Evolutionary conservation across 805 yeast genomes (phyloP).

Genomic region (Sungouiozyma ichnusensis): DNA sequence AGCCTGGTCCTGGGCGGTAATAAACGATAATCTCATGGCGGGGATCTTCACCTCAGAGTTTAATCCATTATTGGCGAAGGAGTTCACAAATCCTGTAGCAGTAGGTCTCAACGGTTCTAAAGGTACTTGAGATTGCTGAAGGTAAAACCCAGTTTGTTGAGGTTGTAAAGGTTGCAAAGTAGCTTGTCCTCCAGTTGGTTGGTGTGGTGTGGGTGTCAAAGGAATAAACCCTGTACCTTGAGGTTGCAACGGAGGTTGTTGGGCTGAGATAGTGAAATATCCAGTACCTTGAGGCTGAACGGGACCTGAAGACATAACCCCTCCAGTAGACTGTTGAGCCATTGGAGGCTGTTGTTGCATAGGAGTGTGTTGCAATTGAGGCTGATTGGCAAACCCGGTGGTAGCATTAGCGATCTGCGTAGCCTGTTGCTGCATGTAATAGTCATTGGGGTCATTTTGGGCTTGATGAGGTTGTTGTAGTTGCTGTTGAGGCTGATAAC

Average conservation of each 20-base stretch:
- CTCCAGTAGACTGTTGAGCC: constrained; percentile 10
- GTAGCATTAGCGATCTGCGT: constrained; percentile 12
- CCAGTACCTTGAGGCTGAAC: constrained; percentile 34
- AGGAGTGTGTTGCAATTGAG: constrained; percentile 7
- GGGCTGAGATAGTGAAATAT: constrained; percentile 24
- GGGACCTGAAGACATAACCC: constrained; percentile 1
- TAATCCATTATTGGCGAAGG: constrained; percentile 36
- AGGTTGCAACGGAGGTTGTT: constrained; percentile 7
- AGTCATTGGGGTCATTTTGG: constrained; percentile 3
- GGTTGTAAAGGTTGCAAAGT: constrained; percentile 22
- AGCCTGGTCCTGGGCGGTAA: constrained; percentile 75
- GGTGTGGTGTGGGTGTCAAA: constrained; percentile 11
- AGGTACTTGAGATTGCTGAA: constrained; percentile 25
- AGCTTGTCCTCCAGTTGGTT: constrained; percentile 22
- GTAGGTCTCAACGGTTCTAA: constrained; percentile 31
- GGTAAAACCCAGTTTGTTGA: constrained; percentile 38
- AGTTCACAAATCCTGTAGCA: constrained; percentile 38
- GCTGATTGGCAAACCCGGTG: constrained; percentile 8
- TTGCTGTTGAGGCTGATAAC: constrained; percentile 12
- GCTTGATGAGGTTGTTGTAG: constrained; percentile 13
- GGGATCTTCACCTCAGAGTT: constrained; percentile 59
- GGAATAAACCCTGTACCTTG: constrained; percentile 17
- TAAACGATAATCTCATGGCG: constrained; percentile 67
- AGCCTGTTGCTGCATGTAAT: constrained; percentile 6
- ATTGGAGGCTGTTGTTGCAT: constrained; percentile 1